phyloP scores from a whole-genome alignment of 768 basidiomycete species.

The Auriculariales sp. region DNA sequence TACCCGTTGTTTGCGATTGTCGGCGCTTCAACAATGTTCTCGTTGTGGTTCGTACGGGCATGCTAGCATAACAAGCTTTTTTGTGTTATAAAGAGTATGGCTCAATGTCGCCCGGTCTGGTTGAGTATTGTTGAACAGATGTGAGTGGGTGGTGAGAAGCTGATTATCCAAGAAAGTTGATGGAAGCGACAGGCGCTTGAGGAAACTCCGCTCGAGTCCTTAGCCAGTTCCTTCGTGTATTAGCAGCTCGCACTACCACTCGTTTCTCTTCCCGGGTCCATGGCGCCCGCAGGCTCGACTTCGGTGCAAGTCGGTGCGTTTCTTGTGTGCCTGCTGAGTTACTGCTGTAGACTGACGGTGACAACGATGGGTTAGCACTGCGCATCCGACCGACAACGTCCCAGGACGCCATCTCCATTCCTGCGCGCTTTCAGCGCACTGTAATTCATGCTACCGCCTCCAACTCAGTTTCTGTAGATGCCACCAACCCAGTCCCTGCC shows the following conservation, averaged over 20 bases:
- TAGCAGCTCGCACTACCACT: too few species aligned
- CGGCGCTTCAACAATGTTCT: background rate
- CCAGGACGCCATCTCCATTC: conserved; percentile 76
- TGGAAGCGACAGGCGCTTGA: background rate
- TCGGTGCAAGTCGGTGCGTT: conserved; percentile 4
- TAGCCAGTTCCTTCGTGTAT: too few species aligned
- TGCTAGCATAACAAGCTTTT: conserved; percentile 17
- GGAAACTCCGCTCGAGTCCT: too few species aligned
- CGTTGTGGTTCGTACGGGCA: conserved; percentile 10
- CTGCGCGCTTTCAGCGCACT: conserved; percentile 84
- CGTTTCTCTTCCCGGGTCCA: background rate
- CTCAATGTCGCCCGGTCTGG: too few species aligned
- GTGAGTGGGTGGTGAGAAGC: too few species aligned
- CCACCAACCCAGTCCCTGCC: conserved; percentile 36
- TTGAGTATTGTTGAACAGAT: too few species aligned
- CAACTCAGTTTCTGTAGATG: conserved; percentile 75
- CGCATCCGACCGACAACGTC: conserved; percentile 80
- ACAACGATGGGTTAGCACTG: conserved; percentile 36
- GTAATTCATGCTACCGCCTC: conserved; percentile 66
- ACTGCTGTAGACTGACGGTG: background rate
- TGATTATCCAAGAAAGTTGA: conserved; percentile 4
- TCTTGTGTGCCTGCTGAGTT: background rate
- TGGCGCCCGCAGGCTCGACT: conserved; percentile 1
- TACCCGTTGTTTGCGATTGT: background rate
- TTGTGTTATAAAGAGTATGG: too few species aligned